Evolutionary conservation across 2,329 filamentous ascomycete species (phyloP).

Genomic region (Aspergillus floridensis): DNA sequence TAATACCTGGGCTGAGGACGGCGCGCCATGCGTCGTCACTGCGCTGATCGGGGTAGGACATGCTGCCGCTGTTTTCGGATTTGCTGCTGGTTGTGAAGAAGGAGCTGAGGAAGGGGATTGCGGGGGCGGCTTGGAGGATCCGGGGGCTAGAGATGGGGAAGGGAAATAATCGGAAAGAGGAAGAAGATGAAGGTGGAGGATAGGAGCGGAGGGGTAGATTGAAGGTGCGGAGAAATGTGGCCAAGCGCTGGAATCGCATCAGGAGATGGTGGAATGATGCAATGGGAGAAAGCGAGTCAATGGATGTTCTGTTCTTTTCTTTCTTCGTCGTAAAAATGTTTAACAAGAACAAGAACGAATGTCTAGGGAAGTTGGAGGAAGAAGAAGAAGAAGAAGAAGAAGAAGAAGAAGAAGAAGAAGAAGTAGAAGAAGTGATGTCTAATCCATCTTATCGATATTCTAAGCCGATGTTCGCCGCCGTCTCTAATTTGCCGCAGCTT

Average conservation of each 20-base stretch:
- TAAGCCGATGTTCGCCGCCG: background rate
- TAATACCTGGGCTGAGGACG: slow-evolving; percentile 66
- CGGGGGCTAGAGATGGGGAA: slow-evolving; percentile 34
- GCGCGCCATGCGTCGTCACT: slow-evolving; percentile 84
- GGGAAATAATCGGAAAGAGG: slow-evolving; percentile 14
- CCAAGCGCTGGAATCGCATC: slow-evolving; percentile 28
- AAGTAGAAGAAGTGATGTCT: too few relatives aligned
- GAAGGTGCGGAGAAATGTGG: slow-evolving; percentile 19
- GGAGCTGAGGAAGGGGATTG: slow-evolving; percentile 73
- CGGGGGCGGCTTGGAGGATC: slow-evolving; percentile 64
- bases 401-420: too few relatives aligned
- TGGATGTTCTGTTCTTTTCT: background rate
- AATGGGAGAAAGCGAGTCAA: background rate
- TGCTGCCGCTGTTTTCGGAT: slow-evolving; percentile 39
- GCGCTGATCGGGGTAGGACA: slow-evolving; percentile 75
- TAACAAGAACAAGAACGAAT: too few relatives aligned
- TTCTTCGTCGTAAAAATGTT: background rate
- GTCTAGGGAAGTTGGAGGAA: too few relatives aligned
- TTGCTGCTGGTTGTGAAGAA: slow-evolving; percentile 66
- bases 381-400: too few relatives aligned
- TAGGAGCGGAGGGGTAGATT: slow-evolving; percentile 19
- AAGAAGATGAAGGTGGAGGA: slow-evolving; percentile 11
- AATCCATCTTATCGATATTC: too few relatives aligned
- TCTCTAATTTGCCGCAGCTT: slow-evolving; percentile 1
- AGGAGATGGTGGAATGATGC: slow-evolving; percentile 6